These are phyloP conservation scores for Ceratocystis smalleyi DNA, from an alignment of 2,329 filamentous ascomycete species.

Conservation along the genomic window DNA sequence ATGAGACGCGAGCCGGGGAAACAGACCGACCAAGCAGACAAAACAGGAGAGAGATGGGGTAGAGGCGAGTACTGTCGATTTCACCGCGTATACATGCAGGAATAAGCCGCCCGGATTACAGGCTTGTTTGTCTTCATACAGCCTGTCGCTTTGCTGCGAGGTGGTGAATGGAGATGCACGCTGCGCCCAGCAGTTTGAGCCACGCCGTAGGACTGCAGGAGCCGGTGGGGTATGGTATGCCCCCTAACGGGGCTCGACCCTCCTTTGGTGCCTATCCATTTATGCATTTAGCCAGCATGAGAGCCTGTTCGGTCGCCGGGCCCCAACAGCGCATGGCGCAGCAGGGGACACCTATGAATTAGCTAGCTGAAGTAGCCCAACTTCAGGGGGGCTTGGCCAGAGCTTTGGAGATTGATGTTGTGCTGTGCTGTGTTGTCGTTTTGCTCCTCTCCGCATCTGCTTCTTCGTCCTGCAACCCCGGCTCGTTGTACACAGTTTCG, in stretches of 20 bases:
- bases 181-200: not conserved
- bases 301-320: not conserved
- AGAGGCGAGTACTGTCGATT: not conserved
- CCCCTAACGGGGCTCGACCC: not conserved
- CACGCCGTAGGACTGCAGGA: not conserved
- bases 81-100: not conserved
- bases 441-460: not conserved
- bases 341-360: not conserved
- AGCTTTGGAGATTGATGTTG: not conserved
- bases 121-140: too few relatives aligned
- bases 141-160: too few relatives aligned
- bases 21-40: too few relatives aligned
- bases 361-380: not conserved
- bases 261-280: not conserved
- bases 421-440: not conserved
- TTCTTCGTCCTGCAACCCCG: not conserved
- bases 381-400: not conserved
- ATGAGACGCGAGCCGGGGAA: conserved; percentile 19
- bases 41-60: not conserved
- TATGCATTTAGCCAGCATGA: not conserved
- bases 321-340: not conserved
- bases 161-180: too few relatives aligned
- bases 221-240: not conserved
- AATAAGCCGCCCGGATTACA: too few relatives aligned
- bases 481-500: not conserved